A percentile compares a stretch with the other conserved stretches of the same genome.
Conservation (phyloP, 805 yeast species). For the Candida sithepensis region DNA sequence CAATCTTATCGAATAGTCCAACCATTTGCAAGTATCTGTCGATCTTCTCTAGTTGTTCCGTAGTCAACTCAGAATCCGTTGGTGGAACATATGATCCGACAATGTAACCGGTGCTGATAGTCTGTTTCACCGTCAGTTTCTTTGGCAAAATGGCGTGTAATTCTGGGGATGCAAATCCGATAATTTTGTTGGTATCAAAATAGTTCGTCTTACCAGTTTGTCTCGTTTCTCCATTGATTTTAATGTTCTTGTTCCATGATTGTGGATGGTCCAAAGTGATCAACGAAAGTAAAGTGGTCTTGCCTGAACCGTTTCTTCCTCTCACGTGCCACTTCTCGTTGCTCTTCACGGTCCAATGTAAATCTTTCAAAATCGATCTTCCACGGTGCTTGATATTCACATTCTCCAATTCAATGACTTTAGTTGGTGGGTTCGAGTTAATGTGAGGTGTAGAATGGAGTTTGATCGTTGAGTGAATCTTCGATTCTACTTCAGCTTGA, state of each 20-base stretch:
- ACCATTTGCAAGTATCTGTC: slow-evolving; percentile 46
- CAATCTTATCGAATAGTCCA: slow-evolving; percentile 36
- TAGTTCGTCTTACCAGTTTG: slow-evolving; percentile 72
- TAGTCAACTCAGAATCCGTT: slow-evolving; percentile 27
- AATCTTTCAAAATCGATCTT: slow-evolving; percentile 51
- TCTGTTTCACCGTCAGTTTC: slow-evolving; percentile 45
- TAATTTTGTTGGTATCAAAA: slow-evolving; percentile 71
- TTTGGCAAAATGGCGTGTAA: slow-evolving; percentile 82
- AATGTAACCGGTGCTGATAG: slow-evolving; percentile 69
- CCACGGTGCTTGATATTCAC: slow-evolving; percentile 68
- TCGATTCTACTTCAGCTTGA: slow-evolving; percentile 16
- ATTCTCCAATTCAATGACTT: slow-evolving; percentile 49
- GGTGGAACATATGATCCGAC: slow-evolving; percentile 64
- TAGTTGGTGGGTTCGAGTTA: background rate
- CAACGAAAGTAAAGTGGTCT: slow-evolving; percentile 79
- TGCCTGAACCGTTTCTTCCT: slow-evolving; percentile 92
- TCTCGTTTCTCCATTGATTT: slow-evolving; percentile 62
- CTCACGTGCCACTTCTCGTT: slow-evolving; percentile 87
- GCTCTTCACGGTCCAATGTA: slow-evolving; percentile 60
- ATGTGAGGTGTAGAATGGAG: background rate
- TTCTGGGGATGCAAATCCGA: slow-evolving; percentile 91
- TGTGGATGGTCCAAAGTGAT: slow-evolving; percentile 96
- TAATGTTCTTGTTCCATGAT: slow-evolving; percentile 76
- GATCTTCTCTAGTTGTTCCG: slow-evolving; percentile 36
- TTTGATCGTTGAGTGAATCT: slow-evolving; percentile 4